Evolutionary conservation across 352 stramenopile genomes (phyloP).

Genomic region (Globisporangium carolinianum): DNA sequence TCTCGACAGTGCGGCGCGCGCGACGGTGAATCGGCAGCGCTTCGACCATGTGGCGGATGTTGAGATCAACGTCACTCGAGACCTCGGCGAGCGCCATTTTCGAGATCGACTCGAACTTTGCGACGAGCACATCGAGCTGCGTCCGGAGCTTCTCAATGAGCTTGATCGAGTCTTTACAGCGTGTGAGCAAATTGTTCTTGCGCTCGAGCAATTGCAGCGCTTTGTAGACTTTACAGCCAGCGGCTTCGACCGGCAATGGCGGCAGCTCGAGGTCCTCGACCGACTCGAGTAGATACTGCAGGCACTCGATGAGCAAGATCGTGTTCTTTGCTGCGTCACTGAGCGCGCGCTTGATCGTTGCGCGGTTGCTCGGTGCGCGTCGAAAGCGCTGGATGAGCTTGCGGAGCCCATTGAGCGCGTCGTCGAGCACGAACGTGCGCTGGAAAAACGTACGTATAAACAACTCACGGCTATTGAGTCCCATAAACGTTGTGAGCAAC

Average conservation of each 20-base stretch:
- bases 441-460: slow-evolving; percentile 98
- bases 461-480: slow-evolving; percentile 95
- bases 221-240: slow-evolving; percentile 87
- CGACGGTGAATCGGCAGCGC: slow-evolving; percentile 56
- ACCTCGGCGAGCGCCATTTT: slow-evolving; percentile 87
- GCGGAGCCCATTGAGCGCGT: slow-evolving; percentile 88
- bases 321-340: slow-evolving; percentile 91
- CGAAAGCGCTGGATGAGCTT: slow-evolving; percentile 84
- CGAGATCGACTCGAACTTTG: slow-evolving; percentile 87
- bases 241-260: slow-evolving; percentile 34
- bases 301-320: slow-evolving; percentile 95
- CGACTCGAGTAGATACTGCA: slow-evolving; percentile 94
- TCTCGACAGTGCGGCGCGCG: slow-evolving; percentile 63
- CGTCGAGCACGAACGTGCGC: slow-evolving; percentile 92
- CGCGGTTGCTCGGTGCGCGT: slow-evolving; percentile 75
- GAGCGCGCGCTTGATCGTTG: slow-evolving; percentile 82
- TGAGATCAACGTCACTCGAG: slow-evolving; percentile 83
- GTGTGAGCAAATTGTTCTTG: slow-evolving; percentile 87
- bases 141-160: slow-evolving; percentile 88
- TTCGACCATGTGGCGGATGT: slow-evolving; percentile 83
- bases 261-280: slow-evolving; percentile 86
- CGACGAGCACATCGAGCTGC: slow-evolving; percentile 89
- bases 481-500: slow-evolving; percentile 94
- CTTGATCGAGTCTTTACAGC: slow-evolving; percentile 94
- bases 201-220: slow-evolving; percentile 84